Evolutionary conservation across 2,329 filamentous ascomycete species (phyloP), one percentile per base, ranked within the genome.

Genomic region (Calcarisporium arbuscula): DNA sequence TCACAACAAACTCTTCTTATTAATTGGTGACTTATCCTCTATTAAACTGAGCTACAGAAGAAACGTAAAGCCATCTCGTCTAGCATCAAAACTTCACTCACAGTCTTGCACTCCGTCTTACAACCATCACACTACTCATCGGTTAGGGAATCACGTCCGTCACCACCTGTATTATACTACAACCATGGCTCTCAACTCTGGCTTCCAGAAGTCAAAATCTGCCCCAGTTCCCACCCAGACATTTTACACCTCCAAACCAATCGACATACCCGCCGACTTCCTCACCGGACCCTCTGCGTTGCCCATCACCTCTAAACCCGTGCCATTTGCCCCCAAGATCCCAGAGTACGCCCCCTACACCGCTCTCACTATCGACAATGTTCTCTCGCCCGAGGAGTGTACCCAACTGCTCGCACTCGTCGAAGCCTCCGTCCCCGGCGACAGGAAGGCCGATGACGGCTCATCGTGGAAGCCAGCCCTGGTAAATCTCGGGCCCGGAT

Each of bases 381-480:
- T 78, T 19, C 56, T 84, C 35, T 57, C 56, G 0, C 42, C 44
- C 1, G 40, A 40, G 8, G 85, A 89, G 61, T 89, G 84, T 56
- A 51, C 57, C 0, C 49, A 66, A 20, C 63, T 86, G 0, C 42
- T 74, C 5, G 17, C 39, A 9, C 57, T 76, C 6, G 71, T 71
- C 8, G 73, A 78, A 50, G 56, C 70, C 12, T 72, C 70, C 9
- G 70, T 75, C 9, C 40, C 45, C 1, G 15, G n/a, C 35, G 31
- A 3, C 36, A 44, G 7, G n/a, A 9, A 40, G 10, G 6, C 12
- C 12, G 19, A 18, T 6, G 19, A 39, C 2, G 19, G 30, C 12
- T 39, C 44, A 6, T 56, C 63, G 2, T 90, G 85, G 85, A 65
- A 69, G 32, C 73, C 76, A 3, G 85, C 85, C 0, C 68, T 85